Base-by-base conservation (phyloP, 148 eudicot species). In the Rhododendron ferrugineum region DNA sequence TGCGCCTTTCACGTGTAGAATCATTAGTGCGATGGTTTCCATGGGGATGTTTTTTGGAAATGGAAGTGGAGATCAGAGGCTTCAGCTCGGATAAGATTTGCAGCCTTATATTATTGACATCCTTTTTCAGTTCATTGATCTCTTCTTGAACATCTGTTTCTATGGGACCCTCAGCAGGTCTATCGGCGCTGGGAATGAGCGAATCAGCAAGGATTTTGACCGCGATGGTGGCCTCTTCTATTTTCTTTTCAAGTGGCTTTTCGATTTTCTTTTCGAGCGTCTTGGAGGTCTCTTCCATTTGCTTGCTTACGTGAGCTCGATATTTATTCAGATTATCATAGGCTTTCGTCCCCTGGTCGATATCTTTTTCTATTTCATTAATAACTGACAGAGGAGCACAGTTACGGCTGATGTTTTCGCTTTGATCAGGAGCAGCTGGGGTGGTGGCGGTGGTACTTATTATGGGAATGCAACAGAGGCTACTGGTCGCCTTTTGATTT, bases 31-130 rank as follows among this genome's bases (percentile, higher is more conserved):
- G 49, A 3, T 9, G 36, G 11, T 11, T 36, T 18, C 28, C 15
- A 0, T 46, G 47, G 75, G 46, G 6, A 36, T 50, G 40, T 9
- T 18, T 6, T 6, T 60, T 32, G 34, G 34, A n/a, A n/a, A n/a
- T 74, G 5, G 22, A 13, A 9, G 52, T 40, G 34, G 49, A 7
- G 32, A 23, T 47, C 50, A 47, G 20, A 32, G 40, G 18, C 30
- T 70, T 66, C 3, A 58, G 64, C 73, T 58, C 79, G 56, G 77
- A 47, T 26, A 77, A 77, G 20, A 85, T 64, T 22, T 26, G 82
- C 4, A 85, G 82, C 77, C 79, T 85, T 36, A 85, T 32, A 26
- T 78, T 85, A 16, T 15, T 62, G n/a, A 78, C 73, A 3, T 5
- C 30, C 18, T 44, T 85, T 34, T 85, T 85, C 23, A 85, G 23